Percentiles rank a stretch among this genome's conserved stretches.
Evolutionary conservation across 1,284 basidiomycete genomes (phyloP).

Genomic region (Cystobasidium pallidum): DNA sequence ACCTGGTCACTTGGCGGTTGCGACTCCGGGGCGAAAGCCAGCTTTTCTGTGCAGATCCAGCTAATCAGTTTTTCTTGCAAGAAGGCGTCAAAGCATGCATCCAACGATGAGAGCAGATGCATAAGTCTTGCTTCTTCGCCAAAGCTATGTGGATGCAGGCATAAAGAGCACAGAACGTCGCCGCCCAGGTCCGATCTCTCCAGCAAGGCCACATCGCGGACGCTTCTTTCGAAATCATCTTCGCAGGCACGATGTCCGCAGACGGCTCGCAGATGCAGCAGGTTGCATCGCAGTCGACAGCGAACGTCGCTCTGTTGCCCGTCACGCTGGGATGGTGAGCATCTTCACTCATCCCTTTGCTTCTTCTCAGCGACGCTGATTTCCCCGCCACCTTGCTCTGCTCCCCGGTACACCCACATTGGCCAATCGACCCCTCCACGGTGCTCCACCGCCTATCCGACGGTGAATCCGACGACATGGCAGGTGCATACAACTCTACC

Average conservation of each 20-base stretch:
- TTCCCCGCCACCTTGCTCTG: not conserved
- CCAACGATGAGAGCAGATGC: too few relatives aligned
- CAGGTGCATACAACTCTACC: slow-evolving; percentile 36
- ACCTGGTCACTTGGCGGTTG: too few relatives aligned
- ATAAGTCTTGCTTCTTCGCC: too few relatives aligned
- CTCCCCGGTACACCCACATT: too few relatives aligned
- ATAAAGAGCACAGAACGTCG: not conserved
- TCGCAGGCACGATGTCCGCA: not conserved
- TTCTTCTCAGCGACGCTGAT: too few relatives aligned
- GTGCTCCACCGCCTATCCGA: too few relatives aligned
- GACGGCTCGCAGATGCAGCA: slow-evolving; percentile 15
- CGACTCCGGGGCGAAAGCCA: too few relatives aligned
- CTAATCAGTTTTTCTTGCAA: too few relatives aligned
- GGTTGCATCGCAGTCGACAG: slow-evolving; percentile 18
- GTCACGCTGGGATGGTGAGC: slow-evolving; percentile 38
- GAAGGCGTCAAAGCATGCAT: too few relatives aligned
- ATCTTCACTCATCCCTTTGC: not conserved
- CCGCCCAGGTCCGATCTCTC: not conserved
- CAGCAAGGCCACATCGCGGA: not conserved
- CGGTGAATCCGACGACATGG: too few relatives aligned
- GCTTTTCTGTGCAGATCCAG: too few relatives aligned
- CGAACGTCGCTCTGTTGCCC: slow-evolving; percentile 14
- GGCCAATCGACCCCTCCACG: not conserved
- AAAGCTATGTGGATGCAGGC: not conserved
- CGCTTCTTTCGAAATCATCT: not conserved